phyloP scores from a whole-genome alignment of 2,329 filamentous ascomycete genomes.

The Hypocreales sp. region DNA sequence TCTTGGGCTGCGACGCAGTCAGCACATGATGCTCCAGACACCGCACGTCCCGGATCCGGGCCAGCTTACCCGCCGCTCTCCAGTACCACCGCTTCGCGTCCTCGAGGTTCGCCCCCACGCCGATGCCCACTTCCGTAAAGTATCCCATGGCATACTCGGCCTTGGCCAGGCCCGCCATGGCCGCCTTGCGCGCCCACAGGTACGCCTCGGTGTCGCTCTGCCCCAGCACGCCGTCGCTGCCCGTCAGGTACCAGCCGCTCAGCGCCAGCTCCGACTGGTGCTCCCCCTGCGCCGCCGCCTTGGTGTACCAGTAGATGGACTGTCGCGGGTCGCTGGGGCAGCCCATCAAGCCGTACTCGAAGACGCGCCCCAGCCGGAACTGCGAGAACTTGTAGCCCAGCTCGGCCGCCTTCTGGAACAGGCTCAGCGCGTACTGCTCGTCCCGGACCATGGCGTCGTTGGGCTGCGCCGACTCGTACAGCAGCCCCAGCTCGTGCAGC shows the following conservation, averaged over 20 bases:
- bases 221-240: constrained; percentile 69
- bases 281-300: constrained; percentile 81
- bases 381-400: constrained; percentile 93
- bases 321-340: constrained; percentile 68
- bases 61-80: constrained; percentile 86
- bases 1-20: constrained; percentile 54
- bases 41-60: too few species aligned
- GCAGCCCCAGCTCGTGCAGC: constrained; percentile 67
- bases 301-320: constrained; percentile 89
- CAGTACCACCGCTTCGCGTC: constrained; percentile 98
- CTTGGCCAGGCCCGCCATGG: constrained; percentile 73
- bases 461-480: constrained; percentile 47
- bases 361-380: constrained; percentile 74
- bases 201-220: constrained; percentile 95
- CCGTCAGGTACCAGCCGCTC: constrained; percentile 90
- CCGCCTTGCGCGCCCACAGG: constrained; percentile 90
- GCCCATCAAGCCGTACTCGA: constrained; percentile 76
- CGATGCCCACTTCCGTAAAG: constrained; percentile 91
- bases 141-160: constrained; percentile 97
- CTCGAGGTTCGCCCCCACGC: constrained; percentile 70
- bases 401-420: constrained; percentile 76
- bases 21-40: too few species aligned
- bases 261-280: constrained; percentile 80
- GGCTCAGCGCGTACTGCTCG: constrained; percentile 60
- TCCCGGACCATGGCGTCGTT: constrained; percentile 68